Conservation (phyloP, 805 yeast genomes). For the Lipomyces mesembrius region DNA sequence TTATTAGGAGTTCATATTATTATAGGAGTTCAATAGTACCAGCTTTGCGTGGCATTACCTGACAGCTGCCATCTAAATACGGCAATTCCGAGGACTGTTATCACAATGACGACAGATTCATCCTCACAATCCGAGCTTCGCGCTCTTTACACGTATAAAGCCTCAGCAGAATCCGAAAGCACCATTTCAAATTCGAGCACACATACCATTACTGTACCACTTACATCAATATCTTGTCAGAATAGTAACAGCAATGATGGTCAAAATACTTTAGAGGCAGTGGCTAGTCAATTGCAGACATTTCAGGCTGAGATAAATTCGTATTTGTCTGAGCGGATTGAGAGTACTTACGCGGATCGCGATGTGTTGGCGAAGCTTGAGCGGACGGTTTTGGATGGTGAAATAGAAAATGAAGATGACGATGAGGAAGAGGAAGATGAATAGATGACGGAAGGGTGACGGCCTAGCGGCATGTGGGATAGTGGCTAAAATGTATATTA, state of each 20-base stretch:
- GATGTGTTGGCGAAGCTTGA: conserved; percentile 27
- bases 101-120: conserved; percentile 1
- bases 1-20: no score
- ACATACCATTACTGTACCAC: neutral
- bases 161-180: neutral
- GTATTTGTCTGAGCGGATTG: conserved; percentile 33
- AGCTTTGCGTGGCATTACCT: neutral
- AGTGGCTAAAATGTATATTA: neutral
- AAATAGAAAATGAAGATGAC: conserved; percentile 28
- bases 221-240: neutral
- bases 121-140: neutral
- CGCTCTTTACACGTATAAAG: neutral
- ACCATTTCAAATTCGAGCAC: neutral
- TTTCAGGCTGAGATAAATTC: conserved; percentile 33
- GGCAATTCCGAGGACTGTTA: neutral
- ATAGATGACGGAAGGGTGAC: neutral
- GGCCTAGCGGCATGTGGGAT: neutral
- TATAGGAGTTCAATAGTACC: neutral
- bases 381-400: conserved; percentile 34
- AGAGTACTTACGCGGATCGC: conserved; percentile 5
- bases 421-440: conserved; percentile 26
- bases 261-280: conserved; percentile 8
- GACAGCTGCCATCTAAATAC: neutral
- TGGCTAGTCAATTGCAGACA: conserved; percentile 14
- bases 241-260: neutral